These are phyloP conservation scores for Avicennia marina DNA, from an alignment of 257 asterid genomes.

Conservation along the genomic window DNA sequence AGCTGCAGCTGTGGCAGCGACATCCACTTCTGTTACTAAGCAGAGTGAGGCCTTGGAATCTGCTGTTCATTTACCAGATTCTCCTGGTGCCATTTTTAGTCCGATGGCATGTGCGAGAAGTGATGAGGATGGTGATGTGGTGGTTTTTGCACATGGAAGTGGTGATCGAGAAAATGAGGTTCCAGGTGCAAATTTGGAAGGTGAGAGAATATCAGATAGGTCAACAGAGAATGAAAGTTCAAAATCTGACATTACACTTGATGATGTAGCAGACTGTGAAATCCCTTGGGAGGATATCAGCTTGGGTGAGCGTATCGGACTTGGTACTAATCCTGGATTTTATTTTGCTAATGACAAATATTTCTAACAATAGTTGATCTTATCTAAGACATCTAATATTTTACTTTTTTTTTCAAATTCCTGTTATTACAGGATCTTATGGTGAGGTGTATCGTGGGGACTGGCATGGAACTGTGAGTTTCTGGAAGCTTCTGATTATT, in stretches of 20 bases:
- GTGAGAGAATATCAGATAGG: slow-evolving; percentile 87
- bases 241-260: slow-evolving; percentile 69
- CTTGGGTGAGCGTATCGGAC: slow-evolving; percentile 99
- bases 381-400: slow-evolving; percentile 2
- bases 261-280: slow-evolving; percentile 97
- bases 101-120: slow-evolving; percentile 27
- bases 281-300: slow-evolving; percentile 88
- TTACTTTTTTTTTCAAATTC: slow-evolving; percentile 12
- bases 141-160: slow-evolving; percentile 40
- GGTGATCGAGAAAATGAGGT: slow-evolving; percentile 49
- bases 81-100: slow-evolving; percentile 29
- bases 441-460: slow-evolving; percentile 98
- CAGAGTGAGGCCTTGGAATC: slow-evolving; percentile 60
- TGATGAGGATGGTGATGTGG: slow-evolving; percentile 52
- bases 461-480: slow-evolving; percentile 99
- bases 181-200: slow-evolving; percentile 46
- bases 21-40: slow-evolving; percentile 72
- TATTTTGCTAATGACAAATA: slow-evolving; percentile 17
- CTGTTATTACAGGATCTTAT: slow-evolving; percentile 68
- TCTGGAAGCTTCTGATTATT: slow-evolving; percentile 15
- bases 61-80: slow-evolving; percentile 42
- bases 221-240: slow-evolving; percentile 67
- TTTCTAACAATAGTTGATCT: slow-evolving; percentile 16
- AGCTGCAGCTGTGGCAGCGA: slow-evolving; percentile 91
- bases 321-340: slow-evolving; percentile 60